phyloP scores from a whole-genome alignment of 2,329 filamentous ascomycete species.

The Neospermospora avenae region DNA sequence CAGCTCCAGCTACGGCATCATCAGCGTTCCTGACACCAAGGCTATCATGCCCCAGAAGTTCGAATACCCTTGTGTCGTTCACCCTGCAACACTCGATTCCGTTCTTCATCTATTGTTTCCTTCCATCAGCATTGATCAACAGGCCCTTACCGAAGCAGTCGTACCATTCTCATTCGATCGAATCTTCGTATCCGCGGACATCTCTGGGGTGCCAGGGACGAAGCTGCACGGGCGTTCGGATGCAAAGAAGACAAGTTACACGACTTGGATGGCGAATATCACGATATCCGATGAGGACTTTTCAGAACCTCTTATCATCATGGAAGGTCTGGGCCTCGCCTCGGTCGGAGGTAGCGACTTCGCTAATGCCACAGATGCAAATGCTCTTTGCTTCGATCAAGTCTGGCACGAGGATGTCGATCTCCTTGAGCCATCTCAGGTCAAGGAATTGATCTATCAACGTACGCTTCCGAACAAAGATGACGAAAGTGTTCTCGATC shows the following conservation, averaged over 20 bases:
- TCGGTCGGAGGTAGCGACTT: background rate
- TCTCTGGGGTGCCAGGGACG: background rate
- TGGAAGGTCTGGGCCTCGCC: background rate
- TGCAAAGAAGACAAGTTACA: conserved; percentile 2
- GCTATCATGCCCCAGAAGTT: conserved; percentile 41
- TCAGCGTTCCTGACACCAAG: background rate
- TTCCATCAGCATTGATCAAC: background rate
- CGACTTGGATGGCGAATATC: background rate
- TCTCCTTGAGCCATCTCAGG: background rate
- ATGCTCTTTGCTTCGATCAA: background rate
- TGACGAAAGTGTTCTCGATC: background rate
- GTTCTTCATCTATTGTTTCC: conserved; percentile 36
- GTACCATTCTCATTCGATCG: conserved; percentile 5
- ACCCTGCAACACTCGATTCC: conserved; percentile 44
- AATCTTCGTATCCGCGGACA: conserved; percentile 6
- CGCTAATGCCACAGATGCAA: background rate
- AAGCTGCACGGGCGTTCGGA: background rate
- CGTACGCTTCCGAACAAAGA: background rate
- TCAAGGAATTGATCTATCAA: background rate
- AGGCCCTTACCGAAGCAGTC: conserved; percentile 22
- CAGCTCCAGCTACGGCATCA: background rate
- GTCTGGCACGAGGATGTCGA: background rate
- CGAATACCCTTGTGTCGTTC: conserved; percentile 42
- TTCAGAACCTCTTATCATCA: background rate
- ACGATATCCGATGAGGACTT: background rate